A percentile compares a stretch with the other conserved stretches of the same genome.
phyloP scores from a whole-genome alignment of 2,329 filamentous ascomycete genomes.

The Nannizzia gypsea region DNA sequence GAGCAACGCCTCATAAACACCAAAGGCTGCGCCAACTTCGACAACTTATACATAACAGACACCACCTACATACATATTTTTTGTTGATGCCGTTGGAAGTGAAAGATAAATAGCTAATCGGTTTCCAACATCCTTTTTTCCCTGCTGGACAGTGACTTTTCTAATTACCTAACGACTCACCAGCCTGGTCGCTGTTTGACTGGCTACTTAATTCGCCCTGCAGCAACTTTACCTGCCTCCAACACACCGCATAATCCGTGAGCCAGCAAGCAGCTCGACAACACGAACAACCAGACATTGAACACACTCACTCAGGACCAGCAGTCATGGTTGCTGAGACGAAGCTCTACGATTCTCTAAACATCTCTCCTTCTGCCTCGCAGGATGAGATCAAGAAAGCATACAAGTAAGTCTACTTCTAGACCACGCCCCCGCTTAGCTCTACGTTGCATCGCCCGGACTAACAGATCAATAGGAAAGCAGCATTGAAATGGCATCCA shows the following conservation, averaged over 20 bases:
- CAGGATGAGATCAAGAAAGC: slow-evolving; percentile 97
- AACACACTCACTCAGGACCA: not conserved
- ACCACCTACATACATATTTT: not conserved
- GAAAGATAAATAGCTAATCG: not conserved
- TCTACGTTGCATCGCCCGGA: slow-evolving; percentile 12
- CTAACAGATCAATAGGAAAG: slow-evolving; percentile 48
- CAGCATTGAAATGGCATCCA: slow-evolving; percentile 82
- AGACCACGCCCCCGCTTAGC: not conserved
- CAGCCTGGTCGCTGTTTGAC: not conserved
- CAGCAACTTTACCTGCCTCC: not conserved
- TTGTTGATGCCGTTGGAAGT: not conserved
- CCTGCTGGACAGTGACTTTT: not conserved
- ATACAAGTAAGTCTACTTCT: slow-evolving; percentile 54
- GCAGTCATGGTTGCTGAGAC: slow-evolving; percentile 76
- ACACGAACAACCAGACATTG: not conserved
- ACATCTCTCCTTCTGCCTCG: slow-evolving; percentile 63
- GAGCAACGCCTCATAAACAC: not conserved
- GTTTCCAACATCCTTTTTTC: not conserved
- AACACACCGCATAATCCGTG: not conserved
- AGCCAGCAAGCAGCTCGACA: not conserved
- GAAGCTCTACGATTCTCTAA: slow-evolving; percentile 82
- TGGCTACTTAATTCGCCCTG: not conserved
- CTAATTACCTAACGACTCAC: not conserved
- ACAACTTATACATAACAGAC: not conserved
- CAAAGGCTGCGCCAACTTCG: not conserved